phyloP scores from a whole-genome alignment of 768 basidiomycete genomes.

The Boletus fagicola region DNA sequence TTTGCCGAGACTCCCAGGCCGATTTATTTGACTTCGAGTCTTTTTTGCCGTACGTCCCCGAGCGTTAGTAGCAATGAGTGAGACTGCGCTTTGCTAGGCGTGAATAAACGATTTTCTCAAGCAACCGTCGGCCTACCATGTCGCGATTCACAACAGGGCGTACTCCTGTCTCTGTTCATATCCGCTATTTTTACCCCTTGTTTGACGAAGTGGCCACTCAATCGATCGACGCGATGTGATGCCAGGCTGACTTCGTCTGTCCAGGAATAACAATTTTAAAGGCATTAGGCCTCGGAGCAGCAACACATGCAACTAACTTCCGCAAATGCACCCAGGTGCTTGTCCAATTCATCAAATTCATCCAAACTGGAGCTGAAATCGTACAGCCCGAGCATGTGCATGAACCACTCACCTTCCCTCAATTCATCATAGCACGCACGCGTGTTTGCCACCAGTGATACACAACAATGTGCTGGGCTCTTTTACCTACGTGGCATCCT shows the following conservation, averaged over 20 bases:
- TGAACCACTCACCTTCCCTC: not conserved
- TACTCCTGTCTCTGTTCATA: not conserved
- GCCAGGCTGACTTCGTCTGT: not conserved
- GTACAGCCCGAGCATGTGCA: not conserved
- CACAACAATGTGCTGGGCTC: not conserved
- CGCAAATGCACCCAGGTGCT: not conserved
- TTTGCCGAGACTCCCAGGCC: constrained; percentile 1
- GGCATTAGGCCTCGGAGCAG: not conserved
- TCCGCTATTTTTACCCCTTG: not conserved
- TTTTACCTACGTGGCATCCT: constrained; percentile 1
- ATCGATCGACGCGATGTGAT: constrained; percentile 2
- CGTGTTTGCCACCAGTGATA: not conserved
- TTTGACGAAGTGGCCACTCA: not conserved
- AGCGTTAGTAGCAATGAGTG: not conserved
- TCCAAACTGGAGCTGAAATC: not conserved
- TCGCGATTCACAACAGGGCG: not conserved
- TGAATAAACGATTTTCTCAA: not conserved
- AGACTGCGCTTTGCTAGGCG: not conserved
- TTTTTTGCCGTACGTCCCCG: constrained; percentile 25
- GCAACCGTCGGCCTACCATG: not conserved
- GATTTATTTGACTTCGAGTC: constrained; percentile 9
- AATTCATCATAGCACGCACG: not conserved
- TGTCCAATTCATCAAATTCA: not conserved
- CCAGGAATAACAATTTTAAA: no score
- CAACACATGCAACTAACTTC: not conserved